Evolutionary conservation across 805 yeast genomes (phyloP).

Genomic region (Isabelozyma heimii): DNA sequence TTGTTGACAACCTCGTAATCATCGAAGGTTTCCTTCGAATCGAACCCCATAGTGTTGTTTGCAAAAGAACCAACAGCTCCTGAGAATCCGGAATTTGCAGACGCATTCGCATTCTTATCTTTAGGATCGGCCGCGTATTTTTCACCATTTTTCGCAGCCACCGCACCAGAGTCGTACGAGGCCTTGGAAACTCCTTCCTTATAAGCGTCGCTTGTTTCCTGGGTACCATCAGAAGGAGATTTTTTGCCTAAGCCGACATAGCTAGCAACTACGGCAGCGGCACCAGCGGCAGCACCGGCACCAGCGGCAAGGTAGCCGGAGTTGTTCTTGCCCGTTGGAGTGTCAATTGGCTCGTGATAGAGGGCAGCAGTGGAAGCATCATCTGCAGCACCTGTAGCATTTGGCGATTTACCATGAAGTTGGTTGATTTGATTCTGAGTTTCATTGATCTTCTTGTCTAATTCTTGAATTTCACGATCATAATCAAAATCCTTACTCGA

Average conservation of each 20-base stretch:
- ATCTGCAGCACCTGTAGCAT: neutral
- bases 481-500: constrained; percentile 16
- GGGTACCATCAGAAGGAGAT: neutral
- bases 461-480: constrained; percentile 18
- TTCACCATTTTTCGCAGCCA: neutral
- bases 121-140: neutral
- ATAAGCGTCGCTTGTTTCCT: constrained; percentile 11
- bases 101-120: neutral
- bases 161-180: constrained; percentile 16
- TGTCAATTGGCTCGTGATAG: constrained; percentile 3
- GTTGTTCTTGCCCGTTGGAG: neutral
- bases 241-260: constrained; percentile 7
- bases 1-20: constrained; percentile 1
- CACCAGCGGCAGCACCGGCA: constrained; percentile 6
- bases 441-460: constrained; percentile 20
- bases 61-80: constrained; percentile 3
- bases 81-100: neutral
- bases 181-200: constrained; percentile 13
- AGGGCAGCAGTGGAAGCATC: constrained; percentile 5
- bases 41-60: constrained; percentile 4
- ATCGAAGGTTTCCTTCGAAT: constrained; percentile 1
- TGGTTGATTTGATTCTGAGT: constrained; percentile 23
- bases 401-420: constrained; percentile 1
- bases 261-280: constrained; percentile 11
- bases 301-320: constrained; percentile 4